phyloP scores from a whole-genome alignment of 1,284 basidiomycete genomes.

The Fomitiporia mediterranea region DNA sequence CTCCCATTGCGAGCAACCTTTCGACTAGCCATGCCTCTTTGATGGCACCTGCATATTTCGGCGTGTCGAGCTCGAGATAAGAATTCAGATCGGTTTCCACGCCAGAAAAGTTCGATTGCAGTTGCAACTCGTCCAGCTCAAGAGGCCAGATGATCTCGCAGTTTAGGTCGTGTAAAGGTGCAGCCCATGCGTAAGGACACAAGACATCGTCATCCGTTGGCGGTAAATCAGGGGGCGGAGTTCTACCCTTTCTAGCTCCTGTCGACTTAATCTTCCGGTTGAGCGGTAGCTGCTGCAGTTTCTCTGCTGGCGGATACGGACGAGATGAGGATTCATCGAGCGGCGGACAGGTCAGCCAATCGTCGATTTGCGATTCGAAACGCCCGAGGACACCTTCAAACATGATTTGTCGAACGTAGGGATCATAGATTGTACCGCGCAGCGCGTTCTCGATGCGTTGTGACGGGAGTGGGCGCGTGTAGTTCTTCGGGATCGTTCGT shows the following conservation, averaged over 20 bases:
- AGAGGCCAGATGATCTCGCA: slow-evolving; percentile 77
- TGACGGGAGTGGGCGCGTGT: slow-evolving; percentile 63
- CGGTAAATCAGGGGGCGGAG: slow-evolving; percentile 14
- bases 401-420: slow-evolving; percentile 82
- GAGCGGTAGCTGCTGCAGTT: slow-evolving; percentile 11
- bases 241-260: neutral
- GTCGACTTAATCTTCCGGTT: neutral
- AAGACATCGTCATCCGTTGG: slow-evolving; percentile 55
- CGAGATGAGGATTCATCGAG: slow-evolving; percentile 8
- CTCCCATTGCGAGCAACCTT: slow-evolving; percentile 76
- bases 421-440: slow-evolving; percentile 80
- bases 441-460: slow-evolving; percentile 69
- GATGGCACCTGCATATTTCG: slow-evolving; percentile 72
- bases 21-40: slow-evolving; percentile 69
- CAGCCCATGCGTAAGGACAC: slow-evolving; percentile 78
- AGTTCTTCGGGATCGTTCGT: slow-evolving; percentile 69
- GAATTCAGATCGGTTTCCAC: slow-evolving; percentile 1
- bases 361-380: slow-evolving; percentile 54
- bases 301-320: slow-evolving; percentile 11
- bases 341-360: slow-evolving; percentile 67
- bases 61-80: slow-evolving; percentile 80
- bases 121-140: slow-evolving; percentile 50
- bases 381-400: slow-evolving; percentile 71
- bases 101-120: slow-evolving; percentile 21
- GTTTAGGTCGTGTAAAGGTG: slow-evolving; percentile 68